phyloP scores from a whole-genome alignment of 1,284 basidiomycete genomes.

The Rugosomyces carneus region DNA sequence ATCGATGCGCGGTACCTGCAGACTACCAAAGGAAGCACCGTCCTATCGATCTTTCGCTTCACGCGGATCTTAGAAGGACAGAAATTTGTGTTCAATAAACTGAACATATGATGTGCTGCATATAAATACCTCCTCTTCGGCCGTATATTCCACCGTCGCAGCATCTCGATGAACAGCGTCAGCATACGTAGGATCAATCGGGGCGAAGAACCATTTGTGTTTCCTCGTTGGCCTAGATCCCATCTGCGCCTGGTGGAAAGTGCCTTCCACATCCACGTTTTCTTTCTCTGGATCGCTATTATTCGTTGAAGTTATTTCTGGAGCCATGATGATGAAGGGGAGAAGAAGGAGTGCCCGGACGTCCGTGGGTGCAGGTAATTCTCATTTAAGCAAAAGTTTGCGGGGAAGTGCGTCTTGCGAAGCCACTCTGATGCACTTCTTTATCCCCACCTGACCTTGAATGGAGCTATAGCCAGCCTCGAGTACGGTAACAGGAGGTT shows the following conservation, averaged over 20 bases:
- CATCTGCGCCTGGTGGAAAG: constrained; percentile 27
- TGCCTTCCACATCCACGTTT: constrained; percentile 19
- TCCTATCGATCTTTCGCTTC: constrained; percentile 40
- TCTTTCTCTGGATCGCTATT: constrained; percentile 3
- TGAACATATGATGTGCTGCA: no score
- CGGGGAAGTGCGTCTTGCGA: neutral
- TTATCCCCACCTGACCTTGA: no score
- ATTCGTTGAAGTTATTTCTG: neutral
- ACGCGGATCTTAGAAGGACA: constrained; percentile 30
- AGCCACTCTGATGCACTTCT: neutral
- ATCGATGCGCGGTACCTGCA: constrained; percentile 29
- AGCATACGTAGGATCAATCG: constrained; percentile 35
- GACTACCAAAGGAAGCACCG: constrained; percentile 42
- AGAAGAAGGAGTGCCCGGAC: neutral
- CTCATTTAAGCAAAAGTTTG: neutral
- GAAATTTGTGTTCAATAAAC: constrained; percentile 1
- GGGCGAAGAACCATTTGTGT: constrained; percentile 37
- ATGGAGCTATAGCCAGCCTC: neutral
- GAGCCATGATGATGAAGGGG: neutral
- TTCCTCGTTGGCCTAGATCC: constrained; percentile 27
- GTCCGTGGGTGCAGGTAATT: neutral
- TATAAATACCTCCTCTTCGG: constrained; percentile 38
- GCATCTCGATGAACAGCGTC: constrained; percentile 48
- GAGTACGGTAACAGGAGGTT: neutral
- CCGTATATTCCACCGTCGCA: constrained; percentile 37